These are phyloP conservation scores for Nicotiana undulata DNA, from an alignment of 257 asterid species.

Conservation along the genomic window DNA sequence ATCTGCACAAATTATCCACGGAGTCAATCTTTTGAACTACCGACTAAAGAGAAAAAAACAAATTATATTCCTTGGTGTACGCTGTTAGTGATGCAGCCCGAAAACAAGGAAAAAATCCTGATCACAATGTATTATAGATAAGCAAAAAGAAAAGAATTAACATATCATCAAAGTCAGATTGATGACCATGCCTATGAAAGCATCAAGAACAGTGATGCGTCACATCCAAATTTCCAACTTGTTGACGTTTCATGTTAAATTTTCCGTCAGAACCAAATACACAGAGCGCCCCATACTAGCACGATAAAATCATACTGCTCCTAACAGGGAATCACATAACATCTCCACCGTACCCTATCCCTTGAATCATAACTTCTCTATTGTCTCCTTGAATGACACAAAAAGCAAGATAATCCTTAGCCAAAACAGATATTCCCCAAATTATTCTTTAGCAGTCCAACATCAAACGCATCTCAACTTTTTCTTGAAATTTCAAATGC, in stretches of 20 bases:
- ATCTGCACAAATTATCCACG: constrained; percentile 40
- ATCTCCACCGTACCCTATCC: background rate
- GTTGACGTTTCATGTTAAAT: background rate
- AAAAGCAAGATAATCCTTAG: background rate
- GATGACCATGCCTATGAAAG: background rate
- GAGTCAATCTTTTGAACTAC: constrained; percentile 6
- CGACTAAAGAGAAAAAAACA: background rate
- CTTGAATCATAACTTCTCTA: background rate
- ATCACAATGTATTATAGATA: background rate
- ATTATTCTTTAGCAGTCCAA: background rate
- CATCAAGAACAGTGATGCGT: constrained; percentile 1
- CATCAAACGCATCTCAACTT: background rate
- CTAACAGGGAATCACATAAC: background rate
- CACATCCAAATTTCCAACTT: background rate
- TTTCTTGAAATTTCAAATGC: background rate
- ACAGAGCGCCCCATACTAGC: background rate
- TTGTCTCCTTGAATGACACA: background rate
- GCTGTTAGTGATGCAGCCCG: background rate
- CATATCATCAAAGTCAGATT: background rate
- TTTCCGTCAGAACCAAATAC: background rate
- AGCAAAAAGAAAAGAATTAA: background rate
- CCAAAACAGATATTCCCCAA: background rate
- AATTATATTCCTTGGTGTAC: background rate
- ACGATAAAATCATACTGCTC: background rate
- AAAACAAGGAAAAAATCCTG: background rate